Base-by-base conservation (phyloP, 345 rosid species). In the Cardamine chenopodiifolia region DNA sequence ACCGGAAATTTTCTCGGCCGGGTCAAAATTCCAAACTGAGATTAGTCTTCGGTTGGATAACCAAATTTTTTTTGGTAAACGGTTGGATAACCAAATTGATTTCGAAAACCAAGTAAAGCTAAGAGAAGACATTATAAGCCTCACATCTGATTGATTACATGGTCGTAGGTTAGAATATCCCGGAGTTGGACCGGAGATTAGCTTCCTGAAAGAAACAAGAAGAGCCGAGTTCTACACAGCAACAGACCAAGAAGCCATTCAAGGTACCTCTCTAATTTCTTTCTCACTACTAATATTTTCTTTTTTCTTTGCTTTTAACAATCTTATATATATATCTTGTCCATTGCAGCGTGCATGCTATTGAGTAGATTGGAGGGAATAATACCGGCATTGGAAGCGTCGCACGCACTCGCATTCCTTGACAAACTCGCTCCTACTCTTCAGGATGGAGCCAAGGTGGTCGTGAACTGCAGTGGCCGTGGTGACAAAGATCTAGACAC, bases 131-230 rank as follows among this genome's bases (percentile, higher is more conserved):
- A 1, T 31, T 31, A 45, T 58, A 23, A 55, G 34, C 25, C 11
- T 31, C 48, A 40, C 17, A 29, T 13, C 25, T 62, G 49, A 22
- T 40, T 52, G 52, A 29, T 25, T 57, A 35, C 26, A 50, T 49
- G 13, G 29, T 8, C 47, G 37, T 78, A 93, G 97, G 82, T 63
- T 91, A 8, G 91, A 89, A 61, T 91, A 87, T 64, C 96, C 96
- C 0, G 96, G 95, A 17, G 97, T 91, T 56, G 84, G 95, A 8
- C 98, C 98, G 0, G 93, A 91, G 63, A 64, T 88, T 50, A 89
- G 97, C 78, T 87, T 74, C 71, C 82, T 91, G 10, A 91, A 84
- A 70, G 95, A 94, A 45, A 80, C 83, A 0, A 85, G 86, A 29
- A 88, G 91, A 9, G 96, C 87, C 0, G 91, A 91, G 69, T 86